Evolutionary conservation across 2,329 filamentous ascomycete species (phyloP), one percentile per base, ranked within the genome.

Genomic region (Onygena corvina): DNA sequence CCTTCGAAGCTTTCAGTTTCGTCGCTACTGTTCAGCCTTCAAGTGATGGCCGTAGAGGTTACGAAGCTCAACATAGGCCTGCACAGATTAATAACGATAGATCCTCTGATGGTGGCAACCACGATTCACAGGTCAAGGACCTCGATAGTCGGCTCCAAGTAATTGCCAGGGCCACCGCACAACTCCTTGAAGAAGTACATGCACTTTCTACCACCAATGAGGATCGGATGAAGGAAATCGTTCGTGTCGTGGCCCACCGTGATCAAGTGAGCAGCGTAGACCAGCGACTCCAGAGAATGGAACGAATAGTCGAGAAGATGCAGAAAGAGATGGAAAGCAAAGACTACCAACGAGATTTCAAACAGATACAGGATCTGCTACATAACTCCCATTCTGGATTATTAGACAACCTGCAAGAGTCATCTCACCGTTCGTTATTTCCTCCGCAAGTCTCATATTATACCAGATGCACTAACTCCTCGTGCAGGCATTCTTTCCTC

Each of bases 1-100:
- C 87, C 3, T 94, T 95, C 60, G 92, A 98, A 67, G 67, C 94
- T 56, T 92, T 89, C 73, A 93, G 90, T 64, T 77, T 96, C 62
- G 78, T 92, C 47, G 79, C 81, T 61, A 81, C 76, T 8, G 53
- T 63, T n/a, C 50, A 62, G 54, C 50, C 61, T 54, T 58, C 60
- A 44, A 60, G 65, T 51, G 59, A 69, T 58, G 18, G 2, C 8
- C 23, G 36, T 7, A 34, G 33, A 20, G 18, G 53, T 49, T 52
- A 56, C 30, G 46, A 54, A 34, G 59, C 56, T 20, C 54, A 61
- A 40, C 57, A 60, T 20, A 60, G 60, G 35, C 58, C 64, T 44
- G 59, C 64, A 52, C 59, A 65, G 46, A 49, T 50, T 52, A 63
- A 56, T 52, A 60, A 54, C 53, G 54, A 29, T 57, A 63, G 33